These are phyloP conservation scores for Annulohypoxylon stygium DNA, from an alignment of 495 filamentous ascomycete genomes.

Conservation along the genomic window DNA sequence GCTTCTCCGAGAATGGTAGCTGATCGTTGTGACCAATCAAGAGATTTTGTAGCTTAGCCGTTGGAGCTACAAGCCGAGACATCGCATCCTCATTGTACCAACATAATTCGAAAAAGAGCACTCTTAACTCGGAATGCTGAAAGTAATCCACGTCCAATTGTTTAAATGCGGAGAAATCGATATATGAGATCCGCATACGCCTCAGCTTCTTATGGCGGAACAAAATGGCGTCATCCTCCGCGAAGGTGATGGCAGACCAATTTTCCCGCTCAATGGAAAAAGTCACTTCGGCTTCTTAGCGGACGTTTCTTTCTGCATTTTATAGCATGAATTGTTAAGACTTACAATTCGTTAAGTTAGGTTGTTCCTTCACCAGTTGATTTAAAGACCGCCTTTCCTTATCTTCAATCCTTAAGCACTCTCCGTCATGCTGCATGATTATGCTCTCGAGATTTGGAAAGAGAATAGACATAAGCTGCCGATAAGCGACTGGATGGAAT, in stretches of 20 bases:
- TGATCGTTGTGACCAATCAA: conserved; percentile 33
- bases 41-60: conserved; percentile 24
- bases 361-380: conserved; percentile 34
- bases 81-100: conserved; percentile 34
- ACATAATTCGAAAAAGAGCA: conserved; percentile 33
- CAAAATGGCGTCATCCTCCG: conserved; percentile 36
- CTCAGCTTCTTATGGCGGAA: conserved; percentile 40
- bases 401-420: conserved; percentile 21
- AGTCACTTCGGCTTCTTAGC: conserved; percentile 28
- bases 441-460: conserved; percentile 42
- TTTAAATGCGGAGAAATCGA: conserved; percentile 39
- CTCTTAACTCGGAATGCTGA: conserved; percentile 26
- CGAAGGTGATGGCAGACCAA: conserved; percentile 11
- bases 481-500: conserved; percentile 40
- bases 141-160: conserved; percentile 31
- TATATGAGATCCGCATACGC: conserved; percentile 32
- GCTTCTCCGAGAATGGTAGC: conserved; percentile 38
- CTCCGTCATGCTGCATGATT: conserved; percentile 31
- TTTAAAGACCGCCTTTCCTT: conserved; percentile 33
- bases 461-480: conserved; percentile 37
- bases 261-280: conserved; percentile 35
- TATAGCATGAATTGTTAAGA: not conserved
- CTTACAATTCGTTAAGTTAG: conserved; percentile 37
- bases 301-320: not conserved
- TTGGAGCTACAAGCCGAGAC: conserved; percentile 17